A percentile compares a stretch with the other conserved stretches of the same genome.
Evolutionary conservation across 345 rosid species (phyloP).

Genomic region (Ceriops tagal): DNA sequence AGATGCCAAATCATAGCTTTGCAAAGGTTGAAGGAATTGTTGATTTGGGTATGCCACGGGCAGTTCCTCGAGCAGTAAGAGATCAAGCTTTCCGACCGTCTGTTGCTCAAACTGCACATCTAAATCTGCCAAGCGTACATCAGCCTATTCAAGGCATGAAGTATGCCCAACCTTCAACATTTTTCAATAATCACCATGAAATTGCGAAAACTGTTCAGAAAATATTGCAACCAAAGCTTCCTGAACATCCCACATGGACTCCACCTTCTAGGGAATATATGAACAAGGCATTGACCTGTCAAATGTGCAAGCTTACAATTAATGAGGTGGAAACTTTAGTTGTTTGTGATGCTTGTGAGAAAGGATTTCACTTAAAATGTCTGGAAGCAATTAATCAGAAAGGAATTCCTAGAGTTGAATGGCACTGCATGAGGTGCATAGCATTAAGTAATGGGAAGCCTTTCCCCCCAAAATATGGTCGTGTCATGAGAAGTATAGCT

Average conservation of each 20-base stretch:
- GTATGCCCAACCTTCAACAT: conserved; percentile 39
- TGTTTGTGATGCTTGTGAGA: conserved; percentile 90
- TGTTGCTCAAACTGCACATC: conserved; percentile 46
- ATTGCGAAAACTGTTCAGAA: conserved; percentile 71
- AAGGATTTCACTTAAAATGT: conserved; percentile 86
- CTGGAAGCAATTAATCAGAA: conserved; percentile 54
- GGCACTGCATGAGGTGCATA: conserved; percentile 87
- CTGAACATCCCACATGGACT: conserved; percentile 69
- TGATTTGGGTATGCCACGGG: conserved; percentile 26
- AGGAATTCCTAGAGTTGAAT: conserved; percentile 76
- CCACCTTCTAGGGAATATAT: conserved; percentile 95
- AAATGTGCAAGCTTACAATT: conserved; percentile 55
- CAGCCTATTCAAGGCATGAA: conserved; percentile 56
- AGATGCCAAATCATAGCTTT: conserved; percentile 42
- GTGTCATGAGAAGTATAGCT: conserved; percentile 62
- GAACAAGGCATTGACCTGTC: conserved; percentile 66
- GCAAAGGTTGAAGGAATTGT: conserved; percentile 47
- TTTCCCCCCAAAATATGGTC: conserved; percentile 84
- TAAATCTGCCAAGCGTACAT: conserved; percentile 45
- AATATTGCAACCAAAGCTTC: conserved; percentile 57
- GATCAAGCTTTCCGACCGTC: conserved; percentile 61
- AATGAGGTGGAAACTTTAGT: conserved; percentile 76
- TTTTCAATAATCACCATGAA: conserved; percentile 50
- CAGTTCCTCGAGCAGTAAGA: conserved; percentile 44
- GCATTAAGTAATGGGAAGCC: conserved; percentile 71